A percentile compares a stretch with the other conserved stretches of the same genome.
Conservation (phyloP, 2,329 filamentous ascomycete species). For the Cadophora luteo-olivacea region DNA sequence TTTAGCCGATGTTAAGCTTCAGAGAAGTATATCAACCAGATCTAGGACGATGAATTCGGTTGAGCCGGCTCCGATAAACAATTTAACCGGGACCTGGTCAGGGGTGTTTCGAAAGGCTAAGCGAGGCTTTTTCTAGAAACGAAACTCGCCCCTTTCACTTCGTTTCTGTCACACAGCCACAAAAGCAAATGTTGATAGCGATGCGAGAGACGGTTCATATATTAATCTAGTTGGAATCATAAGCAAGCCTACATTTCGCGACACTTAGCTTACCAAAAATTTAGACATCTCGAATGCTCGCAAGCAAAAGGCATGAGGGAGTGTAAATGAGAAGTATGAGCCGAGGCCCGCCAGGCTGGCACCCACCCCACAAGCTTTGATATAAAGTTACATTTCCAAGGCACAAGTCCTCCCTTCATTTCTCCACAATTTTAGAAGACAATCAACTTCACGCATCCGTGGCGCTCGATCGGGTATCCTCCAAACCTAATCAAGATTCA, state of each 20-base stretch:
- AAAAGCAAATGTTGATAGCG: background rate
- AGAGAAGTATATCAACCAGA: background rate
- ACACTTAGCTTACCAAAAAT: background rate
- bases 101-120: background rate
- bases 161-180: background rate
- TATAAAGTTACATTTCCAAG: background rate
- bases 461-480: background rate
- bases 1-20: slow-evolving; percentile 8
- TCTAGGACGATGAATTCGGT: slow-evolving; percentile 8
- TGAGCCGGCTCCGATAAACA: slow-evolving; percentile 13
- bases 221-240: background rate
- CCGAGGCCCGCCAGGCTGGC: background rate
- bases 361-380: slow-evolving; percentile 8
- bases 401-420: background rate
- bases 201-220: background rate
- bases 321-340: background rate
- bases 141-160: slow-evolving; percentile 10
- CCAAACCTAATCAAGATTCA: slow-evolving; percentile 3
- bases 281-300: background rate
- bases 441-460: slow-evolving; percentile 4
- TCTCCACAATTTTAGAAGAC: background rate
- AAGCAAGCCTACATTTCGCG: background rate
- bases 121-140: background rate
- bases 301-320: background rate
- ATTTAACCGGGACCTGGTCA: background rate